Conservation (phyloP, 345 rosid genomes). For the Reutealis trisperma region DNA sequence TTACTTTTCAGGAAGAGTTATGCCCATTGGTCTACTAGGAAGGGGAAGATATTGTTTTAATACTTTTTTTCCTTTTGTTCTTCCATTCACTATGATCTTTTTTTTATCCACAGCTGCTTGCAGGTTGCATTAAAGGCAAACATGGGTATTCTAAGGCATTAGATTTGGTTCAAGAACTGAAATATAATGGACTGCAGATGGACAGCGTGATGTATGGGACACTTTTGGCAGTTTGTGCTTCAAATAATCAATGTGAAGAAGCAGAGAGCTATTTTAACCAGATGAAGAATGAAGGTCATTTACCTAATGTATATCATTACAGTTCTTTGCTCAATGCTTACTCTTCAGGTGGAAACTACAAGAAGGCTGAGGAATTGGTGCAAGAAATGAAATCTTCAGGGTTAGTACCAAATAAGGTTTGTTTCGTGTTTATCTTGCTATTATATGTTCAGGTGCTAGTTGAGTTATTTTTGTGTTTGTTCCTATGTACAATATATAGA, state of each 20-base stretch:
- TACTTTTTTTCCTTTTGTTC: background rate
- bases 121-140: conserved; percentile 80
- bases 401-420: conserved; percentile 85
- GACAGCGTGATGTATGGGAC: conserved; percentile 84
- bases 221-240: conserved; percentile 87
- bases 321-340: conserved; percentile 90
- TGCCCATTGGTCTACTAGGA: background rate
- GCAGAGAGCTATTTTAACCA: conserved; percentile 70
- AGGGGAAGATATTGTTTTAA: background rate
- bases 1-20: background rate
- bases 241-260: conserved; percentile 66
- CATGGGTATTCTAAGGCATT: conserved; percentile 68
- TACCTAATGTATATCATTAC: conserved; percentile 74
- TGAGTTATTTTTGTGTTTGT: background rate
- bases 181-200: conserved; percentile 56
- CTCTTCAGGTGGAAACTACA: conserved; percentile 64
- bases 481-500: background rate
- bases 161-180: conserved; percentile 69
- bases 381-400: conserved; percentile 74
- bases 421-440: conserved; percentile 28
- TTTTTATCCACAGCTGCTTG: conserved; percentile 61
- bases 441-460: background rate
- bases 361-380: conserved; percentile 81
- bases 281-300: conserved; percentile 79
- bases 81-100: conserved; percentile 21